Percentiles rank a stretch among this genome's conserved stretches.
Conservation (phyloP, 164 flowering plant genomes). For the Paratinospora sagittata region DNA sequence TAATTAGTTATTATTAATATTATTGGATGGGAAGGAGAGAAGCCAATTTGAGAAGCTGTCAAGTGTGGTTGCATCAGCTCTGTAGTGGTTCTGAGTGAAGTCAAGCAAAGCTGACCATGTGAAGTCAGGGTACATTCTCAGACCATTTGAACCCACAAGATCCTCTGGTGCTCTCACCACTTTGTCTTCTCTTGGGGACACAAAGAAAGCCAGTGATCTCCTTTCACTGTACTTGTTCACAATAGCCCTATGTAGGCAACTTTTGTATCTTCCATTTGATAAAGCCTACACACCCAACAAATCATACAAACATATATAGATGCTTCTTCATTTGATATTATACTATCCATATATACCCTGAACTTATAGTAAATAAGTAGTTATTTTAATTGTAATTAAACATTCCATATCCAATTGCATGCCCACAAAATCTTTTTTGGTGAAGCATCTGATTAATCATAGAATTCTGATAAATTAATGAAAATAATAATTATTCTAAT, state of each 20-base stretch:
- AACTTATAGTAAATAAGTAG: too few species aligned
- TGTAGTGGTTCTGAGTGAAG: conserved; percentile 61
- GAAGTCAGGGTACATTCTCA: conserved; percentile 65
- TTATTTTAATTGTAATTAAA: too few species aligned
- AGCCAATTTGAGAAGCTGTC: conserved; percentile 48
- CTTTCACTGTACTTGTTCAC: conserved; percentile 54
- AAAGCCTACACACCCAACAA: conserved; percentile 41
- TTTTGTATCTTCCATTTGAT: conserved; percentile 65
- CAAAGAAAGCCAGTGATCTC: conserved; percentile 55
- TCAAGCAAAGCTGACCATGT: conserved; percentile 53
- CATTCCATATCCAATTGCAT: too few species aligned
- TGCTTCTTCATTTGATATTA: too few species aligned
- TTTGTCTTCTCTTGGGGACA: conserved; percentile 57
- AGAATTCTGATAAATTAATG: too few species aligned
- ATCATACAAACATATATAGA: conserved; percentile 5
- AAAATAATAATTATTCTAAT: too few species aligned
- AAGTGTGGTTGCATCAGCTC: conserved; percentile 54
- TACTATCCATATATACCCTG: too few species aligned
- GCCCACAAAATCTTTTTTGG: too few species aligned
- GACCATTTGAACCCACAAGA: conserved; percentile 26
- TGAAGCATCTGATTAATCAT: too few species aligned
- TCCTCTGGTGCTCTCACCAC: conserved; percentile 58
- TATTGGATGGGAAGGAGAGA: conserved; percentile 7
- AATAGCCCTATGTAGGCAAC: conserved; percentile 72
- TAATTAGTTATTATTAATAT: too few species aligned